Evolutionary conservation across 768 basidiomycete genomes (phyloP), one percentile per base, ranked within the genome.

Genomic region (Kwoniella botswanensis): DNA sequence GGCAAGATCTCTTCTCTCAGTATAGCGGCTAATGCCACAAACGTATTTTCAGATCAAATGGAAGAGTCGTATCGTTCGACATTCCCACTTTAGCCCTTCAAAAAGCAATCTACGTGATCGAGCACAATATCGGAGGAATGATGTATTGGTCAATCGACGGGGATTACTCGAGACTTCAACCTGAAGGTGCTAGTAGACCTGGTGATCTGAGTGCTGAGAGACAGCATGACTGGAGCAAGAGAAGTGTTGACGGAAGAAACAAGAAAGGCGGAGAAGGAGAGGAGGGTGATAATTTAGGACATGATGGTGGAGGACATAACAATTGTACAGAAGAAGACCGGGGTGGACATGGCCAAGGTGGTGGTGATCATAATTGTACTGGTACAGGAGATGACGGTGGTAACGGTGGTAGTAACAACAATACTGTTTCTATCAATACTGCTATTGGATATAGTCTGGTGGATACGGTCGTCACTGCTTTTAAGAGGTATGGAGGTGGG

Each of bases 91-190:
- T 69, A 3, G 61, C 62, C 3, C 46, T 63, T 17, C 68, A 69
- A 22, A 69, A 69, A 22, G 63, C 68, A 15, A 9, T 22, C 55
- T 69, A 60, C 22, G 62, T 64, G 21, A 56, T 64, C 53, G 46
- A 69, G 15, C 63, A 69, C 43, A 62, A 69, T 50, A 13, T 69
- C 9, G 68, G 68, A 12, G 68, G 68, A 12, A 64, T 69, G 68
- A 69, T 69, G 68, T 69, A 58, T 26, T 69, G 68, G 68, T 63
- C 68, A 2, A 63, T 69, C 22, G 68, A 69, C 15, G 61, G 58
- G 0, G 68, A 69, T 52, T 69, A 64, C 15, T 43, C 59, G 11
- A 46, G 59, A 46, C 67, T 61, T n/a, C 67, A 41, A 46, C 41
- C 54, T 22, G 54, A 35, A 7, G 35, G 35, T 18, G 65, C 54